A percentile compares a stretch with the other conserved stretches of the same genome.
Evolutionary conservation across 805 yeast species (phyloP).

Genomic region (Candida sphagnicola): DNA sequence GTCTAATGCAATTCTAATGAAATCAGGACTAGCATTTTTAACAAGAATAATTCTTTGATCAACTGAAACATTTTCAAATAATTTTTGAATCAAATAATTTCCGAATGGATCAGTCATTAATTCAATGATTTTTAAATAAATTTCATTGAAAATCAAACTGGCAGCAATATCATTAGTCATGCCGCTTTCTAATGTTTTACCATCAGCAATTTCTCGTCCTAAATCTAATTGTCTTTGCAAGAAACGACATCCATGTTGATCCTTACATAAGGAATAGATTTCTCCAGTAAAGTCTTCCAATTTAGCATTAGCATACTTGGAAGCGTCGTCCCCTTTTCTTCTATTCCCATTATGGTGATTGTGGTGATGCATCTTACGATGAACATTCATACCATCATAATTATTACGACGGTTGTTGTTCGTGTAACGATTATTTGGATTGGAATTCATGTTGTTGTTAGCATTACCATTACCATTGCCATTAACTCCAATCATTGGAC

Average conservation of each 20-base stretch:
- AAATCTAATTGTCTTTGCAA: slow-evolving; percentile 81
- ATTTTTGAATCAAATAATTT: slow-evolving; percentile 89
- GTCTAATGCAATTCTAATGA: slow-evolving; percentile 78
- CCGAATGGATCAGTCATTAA: slow-evolving; percentile 96
- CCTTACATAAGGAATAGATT: slow-evolving; percentile 80
- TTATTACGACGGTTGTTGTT: slow-evolving; percentile 6
- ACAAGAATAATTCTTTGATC: slow-evolving; percentile 71
- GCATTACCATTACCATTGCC: slow-evolving; percentile 2
- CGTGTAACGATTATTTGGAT: slow-evolving; percentile 4
- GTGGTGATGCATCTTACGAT: slow-evolving; percentile 38
- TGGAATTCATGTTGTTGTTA: no score
- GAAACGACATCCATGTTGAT: slow-evolving; percentile 95
- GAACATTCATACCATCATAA: slow-evolving; percentile 32
- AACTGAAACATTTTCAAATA: slow-evolving; percentile 69
- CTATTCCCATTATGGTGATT: slow-evolving; percentile 18
- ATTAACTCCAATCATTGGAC: slow-evolving; percentile 4
- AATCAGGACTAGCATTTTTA: slow-evolving; percentile 64
- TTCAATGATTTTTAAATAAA: slow-evolving; percentile 71
- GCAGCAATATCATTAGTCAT: slow-evolving; percentile 48
- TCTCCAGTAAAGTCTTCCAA: slow-evolving; percentile 68
- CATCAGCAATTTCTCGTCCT: slow-evolving; percentile 33
- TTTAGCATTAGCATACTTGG: slow-evolving; percentile 63
- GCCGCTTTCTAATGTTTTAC: slow-evolving; percentile 6
- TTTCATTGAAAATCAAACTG: slow-evolving; percentile 75
- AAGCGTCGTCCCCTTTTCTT: slow-evolving; percentile 61